Conservation (phyloP, 257 asterid genomes). For the Ajuga chamaepitys region DNA sequence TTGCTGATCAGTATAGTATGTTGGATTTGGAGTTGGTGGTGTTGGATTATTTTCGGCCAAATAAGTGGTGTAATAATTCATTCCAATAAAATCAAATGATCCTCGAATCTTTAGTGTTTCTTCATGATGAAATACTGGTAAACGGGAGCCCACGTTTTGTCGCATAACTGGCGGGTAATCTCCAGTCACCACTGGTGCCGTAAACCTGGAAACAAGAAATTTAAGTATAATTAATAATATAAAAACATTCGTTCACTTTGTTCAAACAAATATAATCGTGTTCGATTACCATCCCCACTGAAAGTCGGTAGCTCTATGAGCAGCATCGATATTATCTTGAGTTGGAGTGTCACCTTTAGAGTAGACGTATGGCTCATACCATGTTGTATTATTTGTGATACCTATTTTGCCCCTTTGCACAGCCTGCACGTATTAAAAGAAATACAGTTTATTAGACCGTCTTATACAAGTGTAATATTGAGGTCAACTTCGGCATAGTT, state of each 20-base stretch:
- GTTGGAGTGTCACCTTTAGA: background rate
- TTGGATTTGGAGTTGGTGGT: background rate
- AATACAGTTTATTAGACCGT: too few species aligned
- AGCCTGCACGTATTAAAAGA: slow-evolving; percentile 1
- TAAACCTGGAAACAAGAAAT: slow-evolving; percentile 12
- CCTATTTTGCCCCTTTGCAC: slow-evolving; percentile 20
- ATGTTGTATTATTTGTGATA: background rate
- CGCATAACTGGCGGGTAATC: slow-evolving; percentile 16
- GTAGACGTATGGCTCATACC: background rate
- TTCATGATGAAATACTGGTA: background rate
- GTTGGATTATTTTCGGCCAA: background rate
- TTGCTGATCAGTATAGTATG: background rate
- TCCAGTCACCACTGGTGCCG: slow-evolving; percentile 11
- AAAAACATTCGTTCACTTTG: too few species aligned
- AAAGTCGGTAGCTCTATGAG: slow-evolving; percentile 19
- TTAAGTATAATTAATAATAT: too few species aligned
- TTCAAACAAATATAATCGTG: too few species aligned
- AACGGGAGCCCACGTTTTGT: background rate
- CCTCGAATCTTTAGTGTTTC: background rate
- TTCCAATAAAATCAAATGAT: slow-evolving; percentile 21
- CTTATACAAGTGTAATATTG: too few species aligned
- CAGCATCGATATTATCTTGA: slow-evolving; percentile 2
- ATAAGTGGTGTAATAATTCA: slow-evolving; percentile 26
- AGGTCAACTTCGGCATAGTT: too few species aligned
- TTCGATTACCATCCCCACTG: slow-evolving; percentile 21